Conservation (phyloP, 805 yeast genomes). For the Kuraishia cidri region DNA sequence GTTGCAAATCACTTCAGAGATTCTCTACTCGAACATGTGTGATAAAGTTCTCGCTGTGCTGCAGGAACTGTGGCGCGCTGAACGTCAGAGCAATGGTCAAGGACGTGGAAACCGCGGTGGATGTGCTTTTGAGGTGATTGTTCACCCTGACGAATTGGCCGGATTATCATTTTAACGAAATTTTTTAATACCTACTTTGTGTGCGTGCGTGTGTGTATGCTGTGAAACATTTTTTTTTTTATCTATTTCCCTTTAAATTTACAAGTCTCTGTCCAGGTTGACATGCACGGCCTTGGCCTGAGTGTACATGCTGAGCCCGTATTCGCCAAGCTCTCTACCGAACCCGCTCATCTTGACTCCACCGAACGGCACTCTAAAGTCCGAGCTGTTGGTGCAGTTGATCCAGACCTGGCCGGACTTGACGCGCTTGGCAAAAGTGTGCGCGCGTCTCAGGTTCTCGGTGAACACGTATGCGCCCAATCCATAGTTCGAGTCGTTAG, state of each 20-base stretch:
- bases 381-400: conserved; percentile 49
- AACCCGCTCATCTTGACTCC: conserved; percentile 62
- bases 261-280: conserved; percentile 29
- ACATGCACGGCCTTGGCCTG: conserved; percentile 65
- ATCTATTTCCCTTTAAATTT: too few species aligned
- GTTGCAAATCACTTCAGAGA: too few species aligned
- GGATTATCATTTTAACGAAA: conserved; percentile 1
- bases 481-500: conserved; percentile 65
- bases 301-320: conserved; percentile 54
- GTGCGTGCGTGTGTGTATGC: neutral
- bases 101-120: too few species aligned
- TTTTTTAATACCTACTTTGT: neutral
- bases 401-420: conserved; percentile 64
- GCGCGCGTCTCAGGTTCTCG: conserved; percentile 48
- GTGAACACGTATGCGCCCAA: conserved; percentile 77
- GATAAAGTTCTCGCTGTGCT: too few species aligned
- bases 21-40: too few species aligned
- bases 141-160: too few species aligned
- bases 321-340: conserved; percentile 61
- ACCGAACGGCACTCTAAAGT: conserved; percentile 55
- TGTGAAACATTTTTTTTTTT: too few species aligned
- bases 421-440: conserved; percentile 50
- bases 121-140: too few species aligned
- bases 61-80: too few species aligned
- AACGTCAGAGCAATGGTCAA: too few species aligned